Evolutionary conservation across 441 rosid genomes (phyloP).

Genomic region (Bruguiera hainesii): DNA sequence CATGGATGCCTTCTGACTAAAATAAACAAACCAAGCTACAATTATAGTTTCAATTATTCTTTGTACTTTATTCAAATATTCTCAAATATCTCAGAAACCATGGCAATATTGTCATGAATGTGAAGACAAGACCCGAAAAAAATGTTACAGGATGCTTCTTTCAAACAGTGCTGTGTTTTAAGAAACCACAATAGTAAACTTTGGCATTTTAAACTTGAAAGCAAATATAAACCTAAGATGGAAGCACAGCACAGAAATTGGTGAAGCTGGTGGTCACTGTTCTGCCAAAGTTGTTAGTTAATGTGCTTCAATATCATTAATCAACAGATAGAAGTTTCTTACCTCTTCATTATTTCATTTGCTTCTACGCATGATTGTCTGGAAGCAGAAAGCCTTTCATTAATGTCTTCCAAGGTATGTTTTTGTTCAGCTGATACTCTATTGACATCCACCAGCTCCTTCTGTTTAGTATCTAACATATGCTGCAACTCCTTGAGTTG

Average conservation of each 20-base stretch:
- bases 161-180: too few species aligned
- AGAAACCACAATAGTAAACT: too few species aligned
- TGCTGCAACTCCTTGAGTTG: slow-evolving; percentile 54
- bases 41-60: slow-evolving; percentile 10
- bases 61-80: neutral
- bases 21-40: slow-evolving; percentile 25
- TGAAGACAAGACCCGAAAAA: neutral
- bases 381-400: slow-evolving; percentile 71
- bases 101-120: neutral
- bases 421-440: slow-evolving; percentile 74
- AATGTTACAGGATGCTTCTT: too few species aligned
- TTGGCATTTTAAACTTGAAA: too few species aligned
- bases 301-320: neutral
- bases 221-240: too few species aligned
- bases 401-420: slow-evolving; percentile 72
- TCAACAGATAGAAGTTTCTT: slow-evolving; percentile 1
- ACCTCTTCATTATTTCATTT: slow-evolving; percentile 83
- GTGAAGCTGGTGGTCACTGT: too few species aligned
- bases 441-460: slow-evolving; percentile 55
- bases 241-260: too few species aligned
- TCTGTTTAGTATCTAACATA: slow-evolving; percentile 48
- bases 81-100: neutral
- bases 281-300: too few species aligned
- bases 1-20: slow-evolving; percentile 77
- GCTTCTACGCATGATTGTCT: slow-evolving; percentile 84